Evolutionary conservation across 2,329 filamentous ascomycete genomes (phyloP).

Genomic region (Fusarium fujikuroi): DNA sequence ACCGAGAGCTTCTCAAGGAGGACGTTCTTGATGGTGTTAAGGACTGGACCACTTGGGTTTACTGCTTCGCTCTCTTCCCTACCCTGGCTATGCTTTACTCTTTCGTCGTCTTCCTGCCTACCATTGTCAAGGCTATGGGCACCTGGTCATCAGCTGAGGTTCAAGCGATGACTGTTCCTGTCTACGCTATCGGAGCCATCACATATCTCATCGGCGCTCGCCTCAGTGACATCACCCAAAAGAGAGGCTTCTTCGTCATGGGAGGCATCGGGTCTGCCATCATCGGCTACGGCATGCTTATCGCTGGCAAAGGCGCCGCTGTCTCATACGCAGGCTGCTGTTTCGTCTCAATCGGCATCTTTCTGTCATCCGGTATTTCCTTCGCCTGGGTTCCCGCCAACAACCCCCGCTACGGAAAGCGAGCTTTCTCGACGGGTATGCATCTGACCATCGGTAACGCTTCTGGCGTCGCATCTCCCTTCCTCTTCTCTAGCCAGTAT

Average conservation of each 20-base stretch:
- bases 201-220: constrained; percentile 68
- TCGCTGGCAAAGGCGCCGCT: constrained; percentile 63
- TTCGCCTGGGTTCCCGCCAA: constrained; percentile 62
- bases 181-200: constrained; percentile 71
- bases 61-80: constrained; percentile 69
- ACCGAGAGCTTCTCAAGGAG: constrained; percentile 40
- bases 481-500: constrained; percentile 59
- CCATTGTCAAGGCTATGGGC: constrained; percentile 72
- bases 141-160: constrained; percentile 65
- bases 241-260: constrained; percentile 66
- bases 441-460: constrained; percentile 71
- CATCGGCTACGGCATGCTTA: constrained; percentile 68
- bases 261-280: constrained; percentile 61
- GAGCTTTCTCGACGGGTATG: constrained; percentile 69
- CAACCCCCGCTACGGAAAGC: constrained; percentile 71
- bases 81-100: constrained; percentile 74
- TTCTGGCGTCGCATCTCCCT: constrained; percentile 71
- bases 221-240: constrained; percentile 66
- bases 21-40: constrained; percentile 36
- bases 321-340: constrained; percentile 72
- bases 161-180: constrained; percentile 75
- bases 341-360: constrained; percentile 67
- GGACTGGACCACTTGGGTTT: constrained; percentile 73
- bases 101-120: constrained; percentile 74
- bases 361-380: constrained; percentile 52